Base-by-base conservation (phyloP, 495 filamentous ascomycete genomes). In the Antarctomyces pellizariae region DNA sequence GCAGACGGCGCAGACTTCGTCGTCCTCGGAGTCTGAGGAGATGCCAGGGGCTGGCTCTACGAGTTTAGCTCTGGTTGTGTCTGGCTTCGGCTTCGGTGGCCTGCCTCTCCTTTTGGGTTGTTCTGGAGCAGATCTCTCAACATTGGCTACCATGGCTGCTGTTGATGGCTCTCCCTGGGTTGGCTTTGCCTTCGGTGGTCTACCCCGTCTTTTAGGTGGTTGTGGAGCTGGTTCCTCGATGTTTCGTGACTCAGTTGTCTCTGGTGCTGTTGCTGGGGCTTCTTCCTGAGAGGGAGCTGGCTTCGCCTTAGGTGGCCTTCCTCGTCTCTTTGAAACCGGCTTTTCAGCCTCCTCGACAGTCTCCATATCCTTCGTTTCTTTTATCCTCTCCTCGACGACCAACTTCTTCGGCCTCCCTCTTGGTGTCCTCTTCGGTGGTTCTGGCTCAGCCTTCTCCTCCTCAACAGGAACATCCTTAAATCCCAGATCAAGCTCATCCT, bases 381-480 rank as follows among this genome's bases (percentile, higher is more conserved):
- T 22, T 20, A 28, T 29, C 13, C 25, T 17, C 7, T 24, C 18
- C 7, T 20, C 5, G 9, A 31, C n/a, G 13, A 13, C 18, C 28
- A 13, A 6, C n/a, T 18, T 13, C 10, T 24, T 28, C 18, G 8
- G 25, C 8, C 7, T 16, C 8, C 17, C 17, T 6, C 18, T 24
- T n/a, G 15, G 8, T 9, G 24, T 31, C 19, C 33, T 37, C 1
- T 15, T 16, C 13, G n/a, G n/a, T 11, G 25, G 10, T 7, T 16
- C 8, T 20, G 16, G 4, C 18, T 24, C n/a, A 13, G 8, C 10
- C 25, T 31, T 22, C 33, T 37, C 1, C 16, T 16, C 13, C 18
- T 32, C 9, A 18, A 14, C 19, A 1, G 35, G 39, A 18, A 38
- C 17, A 20, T 42, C 39, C 22, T 36, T 42, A 18, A 42, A 42